A percentile compares a stretch with the other conserved stretches of the same genome.
phyloP scores from a whole-genome alignment of 257 asterid genomes.

The Penstemon eatonii region DNA sequence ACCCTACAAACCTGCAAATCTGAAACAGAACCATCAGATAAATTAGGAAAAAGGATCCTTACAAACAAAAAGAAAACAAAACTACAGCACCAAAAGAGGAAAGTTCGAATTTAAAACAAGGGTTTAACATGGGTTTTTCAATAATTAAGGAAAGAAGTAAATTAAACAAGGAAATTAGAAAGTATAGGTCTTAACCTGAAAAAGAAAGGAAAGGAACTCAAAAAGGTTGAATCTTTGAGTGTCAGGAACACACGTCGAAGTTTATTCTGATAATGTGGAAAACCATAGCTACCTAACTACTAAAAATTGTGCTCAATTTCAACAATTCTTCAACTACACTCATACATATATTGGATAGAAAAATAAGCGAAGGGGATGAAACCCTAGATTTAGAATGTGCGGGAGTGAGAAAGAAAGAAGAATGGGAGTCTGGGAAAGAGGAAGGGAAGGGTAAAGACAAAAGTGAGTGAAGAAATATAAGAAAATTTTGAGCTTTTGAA shows the following conservation, averaged over 20 bases:
- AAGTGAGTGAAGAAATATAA: conserved; percentile 49
- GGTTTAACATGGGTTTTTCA: conserved; percentile 69
- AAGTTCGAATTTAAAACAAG: conserved; percentile 20
- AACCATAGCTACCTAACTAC: conserved; percentile 33
- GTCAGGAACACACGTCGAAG: conserved; percentile 35
- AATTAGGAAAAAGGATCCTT: conserved; percentile 22
- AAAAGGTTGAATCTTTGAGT: conserved; percentile 25
- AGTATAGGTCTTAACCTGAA: conserved; percentile 14
- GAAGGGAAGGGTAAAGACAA: conserved; percentile 58
- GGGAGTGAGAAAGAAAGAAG: conserved; percentile 30
- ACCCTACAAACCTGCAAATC: conserved; percentile 30
- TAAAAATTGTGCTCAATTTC: conserved; percentile 30
- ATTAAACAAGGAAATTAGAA: conserved; percentile 21
- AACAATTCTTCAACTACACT: conserved; percentile 25
- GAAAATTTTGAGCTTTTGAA: conserved; percentile 54
- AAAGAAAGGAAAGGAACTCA: conserved; percentile 21
- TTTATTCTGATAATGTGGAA: conserved; percentile 46
- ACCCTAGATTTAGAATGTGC: conserved; percentile 80
- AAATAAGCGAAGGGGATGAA: conserved; percentile 31
- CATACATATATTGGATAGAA: conserved; percentile 26
- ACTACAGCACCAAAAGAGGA: conserved; percentile 17
- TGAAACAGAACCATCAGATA: conserved; percentile 31
- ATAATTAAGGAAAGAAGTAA: conserved; percentile 21
- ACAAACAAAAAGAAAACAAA: conserved; percentile 20
- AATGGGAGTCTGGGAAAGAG: conserved; percentile 29